Evolutionary conservation across 352 stramenopile species (phyloP).

Genomic region (Thalassiosira pacifica): DNA sequence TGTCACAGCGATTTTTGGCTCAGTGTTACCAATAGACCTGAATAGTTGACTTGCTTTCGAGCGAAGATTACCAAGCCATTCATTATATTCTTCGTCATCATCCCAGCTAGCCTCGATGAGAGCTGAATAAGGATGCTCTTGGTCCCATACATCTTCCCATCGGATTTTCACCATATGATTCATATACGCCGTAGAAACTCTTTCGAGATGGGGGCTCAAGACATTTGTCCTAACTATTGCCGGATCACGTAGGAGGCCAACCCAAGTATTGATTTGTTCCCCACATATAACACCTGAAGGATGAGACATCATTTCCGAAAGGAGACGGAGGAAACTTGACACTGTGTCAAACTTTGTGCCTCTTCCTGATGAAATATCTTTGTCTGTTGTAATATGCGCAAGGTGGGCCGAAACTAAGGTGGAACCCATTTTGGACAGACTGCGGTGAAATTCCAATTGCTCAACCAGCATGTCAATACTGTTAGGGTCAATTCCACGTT

Average conservation of each 20-base stretch:
- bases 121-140: constrained; percentile 68
- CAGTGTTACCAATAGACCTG: constrained; percentile 70
- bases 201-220: constrained; percentile 68
- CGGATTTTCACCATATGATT: constrained; percentile 77
- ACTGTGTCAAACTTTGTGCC: constrained; percentile 68
- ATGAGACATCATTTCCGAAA: constrained; percentile 83
- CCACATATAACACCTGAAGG: constrained; percentile 75
- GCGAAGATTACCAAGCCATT: constrained; percentile 78
- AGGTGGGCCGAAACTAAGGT: constrained; percentile 76
- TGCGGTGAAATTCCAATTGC: constrained; percentile 79
- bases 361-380: constrained; percentile 65
- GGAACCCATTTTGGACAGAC: constrained; percentile 74
- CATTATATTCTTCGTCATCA: constrained; percentile 81
- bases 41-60: constrained; percentile 82
- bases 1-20: constrained; percentile 71
- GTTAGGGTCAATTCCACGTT: constrained; percentile 42
- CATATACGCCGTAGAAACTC: constrained; percentile 74
- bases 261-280: constrained; percentile 83
- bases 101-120: constrained; percentile 82
- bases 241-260: constrained; percentile 78
- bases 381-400: constrained; percentile 77
- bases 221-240: constrained; percentile 73
- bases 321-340: constrained; percentile 69
- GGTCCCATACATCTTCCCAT: constrained; percentile 84
- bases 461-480: constrained; percentile 58